Evolutionary conservation across 2,329 filamentous ascomycete species (phyloP).

Genomic region (Cadophora sp.): DNA sequence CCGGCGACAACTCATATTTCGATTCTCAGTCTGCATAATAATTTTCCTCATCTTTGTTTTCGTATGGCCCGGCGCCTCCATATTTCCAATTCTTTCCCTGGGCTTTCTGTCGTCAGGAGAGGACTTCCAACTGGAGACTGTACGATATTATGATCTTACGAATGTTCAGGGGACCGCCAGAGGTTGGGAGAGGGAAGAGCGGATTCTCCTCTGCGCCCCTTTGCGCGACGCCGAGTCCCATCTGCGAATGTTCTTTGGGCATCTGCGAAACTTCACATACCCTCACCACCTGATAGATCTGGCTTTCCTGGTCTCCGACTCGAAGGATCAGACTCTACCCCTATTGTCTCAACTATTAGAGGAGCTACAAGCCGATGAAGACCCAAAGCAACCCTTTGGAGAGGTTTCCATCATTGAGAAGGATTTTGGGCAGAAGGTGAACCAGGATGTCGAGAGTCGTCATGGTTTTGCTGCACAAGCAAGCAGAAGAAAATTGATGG

Average conservation of each 20-base stretch:
- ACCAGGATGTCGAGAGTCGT: constrained; percentile 96
- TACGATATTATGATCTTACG: constrained; percentile 95
- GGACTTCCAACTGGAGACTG: constrained; percentile 86
- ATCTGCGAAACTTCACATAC: constrained; percentile 95
- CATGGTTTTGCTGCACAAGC: constrained; percentile 98
- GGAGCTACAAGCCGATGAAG: constrained; percentile 78
- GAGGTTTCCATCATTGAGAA: constrained; percentile 99
- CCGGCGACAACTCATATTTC: constrained; percentile 74
- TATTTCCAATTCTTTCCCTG: constrained; percentile 69
- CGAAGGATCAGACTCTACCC: constrained; percentile 86
- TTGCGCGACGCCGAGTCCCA: constrained; percentile 92
- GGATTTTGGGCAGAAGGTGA: constrained; percentile 97
- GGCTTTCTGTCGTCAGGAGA: constrained; percentile 72
- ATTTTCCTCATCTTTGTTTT: constrained; percentile 74
- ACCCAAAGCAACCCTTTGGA: constrained; percentile 84
- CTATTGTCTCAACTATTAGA: constrained; percentile 78
- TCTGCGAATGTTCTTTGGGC: constrained; percentile 98
- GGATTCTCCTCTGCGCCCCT: constrained; percentile 93
- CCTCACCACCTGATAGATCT: constrained; percentile 96
- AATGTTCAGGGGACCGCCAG: constrained; percentile 90
- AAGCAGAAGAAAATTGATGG: constrained; percentile 93
- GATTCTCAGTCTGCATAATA: constrained; percentile 65
- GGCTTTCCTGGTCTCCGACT: constrained; percentile 96
- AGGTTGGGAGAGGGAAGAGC: constrained; percentile 95
- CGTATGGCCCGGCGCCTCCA: constrained; percentile 71